These are phyloP conservation scores for Dipteronia dyeriana DNA, from an alignment of 345 rosid species.

Conservation along the genomic window DNA sequence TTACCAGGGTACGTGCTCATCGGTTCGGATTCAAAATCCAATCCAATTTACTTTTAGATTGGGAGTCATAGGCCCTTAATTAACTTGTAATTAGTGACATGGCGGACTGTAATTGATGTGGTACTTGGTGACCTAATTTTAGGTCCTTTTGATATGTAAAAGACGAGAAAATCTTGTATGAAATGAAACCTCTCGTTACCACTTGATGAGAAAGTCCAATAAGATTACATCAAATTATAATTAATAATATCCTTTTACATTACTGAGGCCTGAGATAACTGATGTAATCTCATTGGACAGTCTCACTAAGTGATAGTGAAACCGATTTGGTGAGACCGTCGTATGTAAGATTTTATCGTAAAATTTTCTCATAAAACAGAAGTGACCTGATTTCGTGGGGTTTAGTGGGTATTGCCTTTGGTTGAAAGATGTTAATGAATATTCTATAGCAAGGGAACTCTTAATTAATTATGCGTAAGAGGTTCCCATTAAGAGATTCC, in stretches of 20 bases:
- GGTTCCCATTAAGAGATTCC: background rate
- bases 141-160: background rate
- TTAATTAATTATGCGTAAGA: background rate
- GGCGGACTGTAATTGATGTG: background rate
- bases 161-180: too few relatives aligned
- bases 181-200: too few relatives aligned
- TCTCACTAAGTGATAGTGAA: too few relatives aligned
- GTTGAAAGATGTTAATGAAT: constrained; percentile 4
- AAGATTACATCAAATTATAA: too few relatives aligned
- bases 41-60: background rate
- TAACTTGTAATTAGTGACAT: background rate
- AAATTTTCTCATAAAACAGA: background rate
- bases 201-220: too few relatives aligned
- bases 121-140: constrained; percentile 7
- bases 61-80: background rate
- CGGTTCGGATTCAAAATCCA: background rate
- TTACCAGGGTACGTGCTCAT: background rate
- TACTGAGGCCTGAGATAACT: too few relatives aligned
- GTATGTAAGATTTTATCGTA: too few relatives aligned
- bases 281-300: too few relatives aligned
- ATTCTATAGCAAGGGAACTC: background rate
- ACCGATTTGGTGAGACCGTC: too few relatives aligned
- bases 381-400: background rate
- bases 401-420: background rate
- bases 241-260: too few relatives aligned